A percentile compares a stretch with the other conserved stretches of the same genome.
Conservation (phyloP, 768 basidiomycete species). For the Leccinum arenicola region DNA sequence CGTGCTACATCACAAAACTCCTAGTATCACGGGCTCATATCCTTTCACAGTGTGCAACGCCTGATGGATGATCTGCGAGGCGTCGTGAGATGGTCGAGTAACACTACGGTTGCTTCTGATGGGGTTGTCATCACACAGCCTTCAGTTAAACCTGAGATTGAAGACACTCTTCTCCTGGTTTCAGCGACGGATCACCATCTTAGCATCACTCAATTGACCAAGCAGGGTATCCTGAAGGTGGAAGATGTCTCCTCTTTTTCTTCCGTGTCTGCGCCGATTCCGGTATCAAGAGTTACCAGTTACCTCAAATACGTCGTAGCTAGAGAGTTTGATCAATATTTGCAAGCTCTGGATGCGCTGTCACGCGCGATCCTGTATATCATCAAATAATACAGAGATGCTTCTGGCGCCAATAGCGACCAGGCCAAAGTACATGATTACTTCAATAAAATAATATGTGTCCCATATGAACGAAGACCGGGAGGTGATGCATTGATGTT, state of each 20-base stretch:
- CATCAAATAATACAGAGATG: conserved; percentile 41
- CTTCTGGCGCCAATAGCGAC: too few relatives aligned
- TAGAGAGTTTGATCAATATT: conserved; percentile 73
- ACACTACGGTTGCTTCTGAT: conserved; percentile 35
- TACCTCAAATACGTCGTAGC: conserved; percentile 72
- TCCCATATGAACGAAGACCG: too few relatives aligned
- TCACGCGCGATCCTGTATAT: conserved; percentile 94
- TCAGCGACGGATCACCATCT: conserved; percentile 95
- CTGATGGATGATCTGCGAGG: conserved; percentile 84
- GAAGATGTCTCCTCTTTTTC: conserved; percentile 98
- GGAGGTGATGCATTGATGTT: too few relatives aligned
- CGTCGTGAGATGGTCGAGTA: conserved; percentile 47
- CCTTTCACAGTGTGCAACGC: conserved; percentile 50
- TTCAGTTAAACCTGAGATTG: conserved; percentile 65
- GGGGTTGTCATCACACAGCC: conserved; percentile 39
- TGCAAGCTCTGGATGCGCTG: conserved; percentile 93
- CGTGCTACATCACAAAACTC: conserved; percentile 29
- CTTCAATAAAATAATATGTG: too few relatives aligned
- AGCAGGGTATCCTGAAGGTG: conserved; percentile 89
- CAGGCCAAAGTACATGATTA: too few relatives aligned
- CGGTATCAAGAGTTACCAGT: conserved; percentile 64
- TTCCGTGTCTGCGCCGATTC: conserved; percentile 97
- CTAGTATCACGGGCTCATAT: background rate
- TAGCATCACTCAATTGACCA: conserved; percentile 93
- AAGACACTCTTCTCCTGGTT: conserved; percentile 79